Evolutionary conservation across 257 asterid species (phyloP), one percentile per base, ranked within the genome.

Genomic region (Solanum bulbocastanum): DNA sequence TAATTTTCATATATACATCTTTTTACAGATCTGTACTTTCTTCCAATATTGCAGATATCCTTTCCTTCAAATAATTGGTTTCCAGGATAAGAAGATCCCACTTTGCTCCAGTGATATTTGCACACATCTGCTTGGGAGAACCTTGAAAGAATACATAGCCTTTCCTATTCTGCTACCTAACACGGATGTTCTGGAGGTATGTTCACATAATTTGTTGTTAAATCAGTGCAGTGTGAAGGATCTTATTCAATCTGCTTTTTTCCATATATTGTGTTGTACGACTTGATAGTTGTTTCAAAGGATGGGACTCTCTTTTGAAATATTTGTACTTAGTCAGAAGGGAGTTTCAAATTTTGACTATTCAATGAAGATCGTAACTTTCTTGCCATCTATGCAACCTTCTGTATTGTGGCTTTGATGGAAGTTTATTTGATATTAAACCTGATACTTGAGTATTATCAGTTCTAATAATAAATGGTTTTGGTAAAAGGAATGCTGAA

Each of bases 121-220:
- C 90, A 83, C 91, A 37, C 90, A 89, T 89, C 71, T 94, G 86
- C 86, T 94, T 73, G 87, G 83, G 92, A 92, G 88, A 88, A 90
- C 93, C 87, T 88, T 93, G 88, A 91, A 88, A 91, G 96, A 93
- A 49, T 93, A 93, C 89, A 89, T 94, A 87, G 90, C 91, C 52
- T 96, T 95, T 93, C 99, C 99, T 84, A 58, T 95, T 89, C 86
- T 96, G 87, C 87, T 95, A 88, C 90, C 93, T 33, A 86, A 91
- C 93, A 92, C 87, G 88, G 90, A 91, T 87, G 88, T 87, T 84
- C 79, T 73, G 87, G 90, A 94, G 99, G 99, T 96, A 74, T 30
- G 97, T 92, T 86, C 85, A 27, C 39, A 44, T 10, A 42, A 25
- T 78, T 79, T 79, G 65, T 30, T 79, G 85, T 37, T 79, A 62